A percentile compares a stretch with the other conserved stretches of the same genome.
Evolutionary conservation across 2,329 filamentous ascomycete species (phyloP).

Genomic region (Penicillium sp.): DNA sequence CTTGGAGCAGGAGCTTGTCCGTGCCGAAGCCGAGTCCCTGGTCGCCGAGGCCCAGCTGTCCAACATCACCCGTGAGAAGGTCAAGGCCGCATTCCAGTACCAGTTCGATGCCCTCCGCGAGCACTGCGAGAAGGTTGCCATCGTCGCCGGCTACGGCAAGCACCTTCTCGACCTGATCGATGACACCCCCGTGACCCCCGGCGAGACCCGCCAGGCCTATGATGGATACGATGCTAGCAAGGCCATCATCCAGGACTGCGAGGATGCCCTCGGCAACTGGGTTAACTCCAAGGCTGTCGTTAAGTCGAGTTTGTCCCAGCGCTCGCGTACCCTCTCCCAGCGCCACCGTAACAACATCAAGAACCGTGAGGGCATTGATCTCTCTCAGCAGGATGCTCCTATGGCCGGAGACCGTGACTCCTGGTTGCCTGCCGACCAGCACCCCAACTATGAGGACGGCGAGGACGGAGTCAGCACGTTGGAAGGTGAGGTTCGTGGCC

Average conservation of each 20-base stretch:
- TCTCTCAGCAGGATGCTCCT: slow-evolving; percentile 78
- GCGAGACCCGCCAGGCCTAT: slow-evolving; percentile 92
- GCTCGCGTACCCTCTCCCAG: slow-evolving; percentile 83
- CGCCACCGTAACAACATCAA: slow-evolving; percentile 73
- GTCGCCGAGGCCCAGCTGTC: slow-evolving; percentile 97
- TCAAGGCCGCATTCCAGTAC: slow-evolving; percentile 97
- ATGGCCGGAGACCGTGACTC: slow-evolving; percentile 74
- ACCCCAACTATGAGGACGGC: slow-evolving; percentile 49
- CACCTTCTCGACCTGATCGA: slow-evolving; percentile 96
- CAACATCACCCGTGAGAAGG: slow-evolving; percentile 99
- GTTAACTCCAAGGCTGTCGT: slow-evolving; percentile 87
- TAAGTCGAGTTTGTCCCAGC: slow-evolving; percentile 80
- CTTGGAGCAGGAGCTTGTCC: slow-evolving; percentile 96
- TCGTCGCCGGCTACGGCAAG: slow-evolving; percentile 97
- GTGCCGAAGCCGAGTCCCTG: slow-evolving; percentile 96
- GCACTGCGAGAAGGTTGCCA: slow-evolving; percentile 96
- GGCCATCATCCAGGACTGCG: slow-evolving; percentile 98
- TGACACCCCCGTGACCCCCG: slow-evolving; percentile 93
- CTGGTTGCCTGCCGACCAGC: slow-evolving; percentile 75
- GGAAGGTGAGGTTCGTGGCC: slow-evolving; percentile 36
- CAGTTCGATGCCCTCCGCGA: slow-evolving; percentile 97
- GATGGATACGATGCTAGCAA: slow-evolving; percentile 98
- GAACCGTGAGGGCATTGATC: slow-evolving; percentile 74
- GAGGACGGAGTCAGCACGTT: slow-evolving; percentile 37
- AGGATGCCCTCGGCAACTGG: slow-evolving; percentile 97